Conservation (phyloP, 2,329 filamentous ascomycete species). For the Neofusicoccum umdonicola region DNA sequence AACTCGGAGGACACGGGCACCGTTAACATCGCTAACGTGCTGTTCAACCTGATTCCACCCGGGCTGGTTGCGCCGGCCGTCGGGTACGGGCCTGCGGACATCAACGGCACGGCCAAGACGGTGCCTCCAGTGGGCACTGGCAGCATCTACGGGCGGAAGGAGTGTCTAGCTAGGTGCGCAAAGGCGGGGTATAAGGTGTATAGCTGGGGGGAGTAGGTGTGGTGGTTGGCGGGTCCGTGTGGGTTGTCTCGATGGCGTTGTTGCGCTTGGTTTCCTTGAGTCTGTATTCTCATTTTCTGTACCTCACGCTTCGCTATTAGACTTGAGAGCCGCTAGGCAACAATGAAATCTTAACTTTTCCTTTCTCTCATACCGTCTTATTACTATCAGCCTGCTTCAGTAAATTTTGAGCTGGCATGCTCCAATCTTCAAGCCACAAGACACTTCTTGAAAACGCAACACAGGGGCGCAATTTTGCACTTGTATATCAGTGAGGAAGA, state of each 20-base stretch:
- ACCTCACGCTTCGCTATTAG: neutral
- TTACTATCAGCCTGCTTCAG: no score
- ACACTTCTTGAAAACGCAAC: no score
- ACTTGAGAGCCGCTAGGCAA: neutral
- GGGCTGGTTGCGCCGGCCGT: constrained; percentile 47
- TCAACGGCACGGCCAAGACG: constrained; percentile 28
- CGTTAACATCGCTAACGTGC: constrained; percentile 45
- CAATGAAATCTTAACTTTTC: neutral
- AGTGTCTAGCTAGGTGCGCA: constrained; percentile 39
- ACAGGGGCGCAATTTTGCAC: no score
- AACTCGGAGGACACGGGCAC: constrained; percentile 52
- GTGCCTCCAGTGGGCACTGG: constrained; percentile 45
- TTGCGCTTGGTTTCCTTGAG: neutral
- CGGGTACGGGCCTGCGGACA: constrained; percentile 35
- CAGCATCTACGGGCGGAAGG: constrained; percentile 39
- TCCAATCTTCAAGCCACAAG: no score
- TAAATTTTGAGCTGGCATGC: no score
- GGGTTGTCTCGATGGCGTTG: neutral
- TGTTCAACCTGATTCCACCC: constrained; percentile 38
- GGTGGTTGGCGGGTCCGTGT: neutral
- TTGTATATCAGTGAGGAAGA: no score
- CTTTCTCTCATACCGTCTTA: neutral
- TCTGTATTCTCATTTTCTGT: neutral
- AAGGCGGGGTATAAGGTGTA: constrained; percentile 1
- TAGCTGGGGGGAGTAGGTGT: neutral